phyloP scores from a whole-genome alignment of 306 rosid genomes.

The Quercus glauca region DNA sequence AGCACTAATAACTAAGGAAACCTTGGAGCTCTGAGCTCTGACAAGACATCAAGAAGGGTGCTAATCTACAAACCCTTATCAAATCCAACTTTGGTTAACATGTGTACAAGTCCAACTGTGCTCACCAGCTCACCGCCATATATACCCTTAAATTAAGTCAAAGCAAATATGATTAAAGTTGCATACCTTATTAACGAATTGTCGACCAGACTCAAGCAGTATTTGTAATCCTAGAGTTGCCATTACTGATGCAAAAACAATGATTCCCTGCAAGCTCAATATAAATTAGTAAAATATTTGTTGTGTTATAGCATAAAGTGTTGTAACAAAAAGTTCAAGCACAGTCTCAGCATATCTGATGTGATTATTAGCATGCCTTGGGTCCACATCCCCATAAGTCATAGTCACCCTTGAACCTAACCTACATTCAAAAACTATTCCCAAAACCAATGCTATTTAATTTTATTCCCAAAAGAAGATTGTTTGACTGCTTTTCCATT shows the following conservation, averaged over 20 bases:
- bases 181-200: conserved; percentile 57
- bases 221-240: conserved; percentile 90
- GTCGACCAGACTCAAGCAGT: conserved; percentile 71
- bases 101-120: neutral
- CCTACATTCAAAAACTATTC: too few relatives aligned
- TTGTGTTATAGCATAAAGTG: neutral
- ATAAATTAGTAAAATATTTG: neutral
- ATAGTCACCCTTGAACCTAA: too few relatives aligned
- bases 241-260: conserved; percentile 89
- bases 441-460: too few relatives aligned
- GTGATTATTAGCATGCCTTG: too few relatives aligned
- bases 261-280: conserved; percentile 60
- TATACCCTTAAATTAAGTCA: neutral
- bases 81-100: neutral
- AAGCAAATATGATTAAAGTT: neutral
- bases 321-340: too few relatives aligned
- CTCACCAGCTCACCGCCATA: neutral
- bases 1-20: neutral
- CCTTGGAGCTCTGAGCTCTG: neutral
- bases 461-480: too few relatives aligned
- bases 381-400: neutral
- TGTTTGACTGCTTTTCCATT: too few relatives aligned
- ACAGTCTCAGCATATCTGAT: too few relatives aligned
- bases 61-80: neutral
- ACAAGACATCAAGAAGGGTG: neutral